These are phyloP conservation scores for Agroathelia rolfsii DNA, from an alignment of 1,284 basidiomycete genomes.

Conservation along the genomic window DNA sequence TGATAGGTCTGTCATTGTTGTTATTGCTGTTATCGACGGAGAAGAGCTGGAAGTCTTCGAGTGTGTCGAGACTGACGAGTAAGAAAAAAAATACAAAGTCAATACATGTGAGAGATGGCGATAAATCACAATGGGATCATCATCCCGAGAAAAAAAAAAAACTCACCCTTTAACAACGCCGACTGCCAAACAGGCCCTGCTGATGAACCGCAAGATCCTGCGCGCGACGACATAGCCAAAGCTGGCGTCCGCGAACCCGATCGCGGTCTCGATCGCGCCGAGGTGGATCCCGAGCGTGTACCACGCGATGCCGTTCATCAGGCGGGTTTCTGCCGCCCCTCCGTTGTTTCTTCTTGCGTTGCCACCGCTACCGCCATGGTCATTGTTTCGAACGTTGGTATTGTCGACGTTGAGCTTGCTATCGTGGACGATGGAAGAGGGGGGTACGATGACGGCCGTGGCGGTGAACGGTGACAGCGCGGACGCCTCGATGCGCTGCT, in stretches of 20 bases:
- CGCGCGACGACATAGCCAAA: constrained; percentile 46
- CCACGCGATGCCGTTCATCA: constrained; percentile 55
- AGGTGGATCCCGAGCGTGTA: constrained; percentile 47
- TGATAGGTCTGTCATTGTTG: constrained; percentile 12
- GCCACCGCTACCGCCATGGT: too few relatives aligned
- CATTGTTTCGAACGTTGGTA: too few relatives aligned
- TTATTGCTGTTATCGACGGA: constrained; percentile 23
- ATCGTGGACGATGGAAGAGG: too few relatives aligned
- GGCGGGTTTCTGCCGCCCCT: constrained; percentile 34
- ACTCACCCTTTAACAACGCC: constrained; percentile 59
- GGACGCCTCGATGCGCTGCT: constrained; percentile 38
- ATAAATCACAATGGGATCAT: not conserved
- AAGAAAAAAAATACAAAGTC: constrained; percentile 4
- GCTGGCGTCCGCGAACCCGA: constrained; percentile 48
- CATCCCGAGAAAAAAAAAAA: constrained; percentile 1
- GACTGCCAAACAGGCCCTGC: constrained; percentile 42
- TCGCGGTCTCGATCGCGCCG: constrained; percentile 49
- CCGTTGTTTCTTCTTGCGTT: too few relatives aligned
- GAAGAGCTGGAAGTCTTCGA: constrained; percentile 33
- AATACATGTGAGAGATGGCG: not conserved
- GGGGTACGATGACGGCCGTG: too few relatives aligned
- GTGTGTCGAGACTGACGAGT: constrained; percentile 31
- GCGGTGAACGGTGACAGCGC: constrained; percentile 12
- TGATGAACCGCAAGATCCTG: constrained; percentile 45
- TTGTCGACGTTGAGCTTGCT: too few relatives aligned